These are phyloP conservation scores for Anaeramoeba flamelloides DNA, from an alignment of 78 protist genomes.

Conservation along the genomic window DNA sequence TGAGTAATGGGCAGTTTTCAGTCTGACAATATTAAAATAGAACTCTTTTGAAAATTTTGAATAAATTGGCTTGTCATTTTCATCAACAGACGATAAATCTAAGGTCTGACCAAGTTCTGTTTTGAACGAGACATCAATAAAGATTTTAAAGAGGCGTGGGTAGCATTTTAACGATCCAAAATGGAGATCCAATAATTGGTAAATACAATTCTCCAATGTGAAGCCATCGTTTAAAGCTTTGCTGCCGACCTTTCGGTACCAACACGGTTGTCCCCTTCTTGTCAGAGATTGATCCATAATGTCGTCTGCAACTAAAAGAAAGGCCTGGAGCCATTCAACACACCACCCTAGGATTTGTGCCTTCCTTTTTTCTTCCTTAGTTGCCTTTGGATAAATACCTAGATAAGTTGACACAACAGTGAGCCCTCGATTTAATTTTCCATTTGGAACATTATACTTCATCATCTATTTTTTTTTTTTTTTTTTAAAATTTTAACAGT, in stretches of 20 bases:
- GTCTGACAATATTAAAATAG: conserved; percentile 61
- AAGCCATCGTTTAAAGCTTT: conserved; percentile 78
- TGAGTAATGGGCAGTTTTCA: conserved; percentile 91
- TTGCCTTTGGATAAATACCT: not conserved
- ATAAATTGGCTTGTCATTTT: not conserved
- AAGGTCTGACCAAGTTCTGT: conserved; percentile 84
- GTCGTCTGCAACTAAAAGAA: conserved; percentile 89
- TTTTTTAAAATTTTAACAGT: too few relatives aligned
- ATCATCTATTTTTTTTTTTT: not conserved
- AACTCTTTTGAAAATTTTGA: not conserved
- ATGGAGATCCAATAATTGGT: not conserved
- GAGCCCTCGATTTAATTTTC: not conserved
- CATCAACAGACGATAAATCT: conserved; percentile 54
- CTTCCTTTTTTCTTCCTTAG: not conserved
- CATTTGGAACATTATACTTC: not conserved
- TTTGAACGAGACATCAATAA: conserved; percentile 29
- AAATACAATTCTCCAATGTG: not conserved
- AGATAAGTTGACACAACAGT: not conserved
- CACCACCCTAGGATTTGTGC: conserved; percentile 11
- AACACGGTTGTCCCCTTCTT: conserved; percentile 60
- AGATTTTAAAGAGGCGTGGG: not conserved
- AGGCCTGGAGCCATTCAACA: conserved; percentile 52
- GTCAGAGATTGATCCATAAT: conserved; percentile 82
- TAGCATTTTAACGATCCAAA: not conserved
- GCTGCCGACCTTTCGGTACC: conserved; percentile 63